Base-by-base conservation (phyloP, 1,284 basidiomycete genomes). In the Cyathus pygmaeus region DNA sequence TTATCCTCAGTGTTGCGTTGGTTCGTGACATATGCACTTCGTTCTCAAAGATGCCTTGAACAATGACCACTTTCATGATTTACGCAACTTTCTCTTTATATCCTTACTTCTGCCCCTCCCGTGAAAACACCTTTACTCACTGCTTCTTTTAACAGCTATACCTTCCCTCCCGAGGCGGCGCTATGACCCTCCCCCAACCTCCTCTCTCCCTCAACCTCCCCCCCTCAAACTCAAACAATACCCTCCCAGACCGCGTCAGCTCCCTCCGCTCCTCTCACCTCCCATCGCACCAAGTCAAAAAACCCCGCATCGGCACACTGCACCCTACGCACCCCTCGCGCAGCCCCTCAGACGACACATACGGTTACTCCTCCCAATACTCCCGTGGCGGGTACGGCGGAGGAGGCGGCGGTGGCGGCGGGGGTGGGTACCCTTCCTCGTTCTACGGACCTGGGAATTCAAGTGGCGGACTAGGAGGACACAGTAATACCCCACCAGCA, bases 301-400 rank as follows among this genome's bases (percentile, higher is more conserved):
- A 49, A 24, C 55, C 55, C 31, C 39, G 55, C 6, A 23, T 56
- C 19, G 58, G 44, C 19, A 21, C 41, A 10, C 39, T 24, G 46
- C 56, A 50, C 29, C 55, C 55, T 24, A n/a, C 39, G 41, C 56
- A 57, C 30, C 44, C n/a, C 56, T 41, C 44, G 6, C 66, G 73
- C 27, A 73, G 72, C 9, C 71, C 73, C 15, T 73, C 73, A 26
- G 73, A 76, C 57, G 71, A 73, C 4, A 50, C 53, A 30, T 46
- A 29, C 31, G n/a, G n/a, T n/a, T 24, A 19, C 21, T 19, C 46
- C 1, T 24, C 56, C 7, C 21, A 46, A 26, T 46, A n/a, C n/a
- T n/a, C 19, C 31, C 15, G 39, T 46, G 17, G 17, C 10, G 21
- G 39, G 4, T 36, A 30, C 39, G 41, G 57, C 4, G 49, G 53